A percentile compares a stretch with the other conserved stretches of the same genome.
Evolutionary conservation across 129 eudicot species (phyloP).

Genomic region (Cynara cardunculus): DNA sequence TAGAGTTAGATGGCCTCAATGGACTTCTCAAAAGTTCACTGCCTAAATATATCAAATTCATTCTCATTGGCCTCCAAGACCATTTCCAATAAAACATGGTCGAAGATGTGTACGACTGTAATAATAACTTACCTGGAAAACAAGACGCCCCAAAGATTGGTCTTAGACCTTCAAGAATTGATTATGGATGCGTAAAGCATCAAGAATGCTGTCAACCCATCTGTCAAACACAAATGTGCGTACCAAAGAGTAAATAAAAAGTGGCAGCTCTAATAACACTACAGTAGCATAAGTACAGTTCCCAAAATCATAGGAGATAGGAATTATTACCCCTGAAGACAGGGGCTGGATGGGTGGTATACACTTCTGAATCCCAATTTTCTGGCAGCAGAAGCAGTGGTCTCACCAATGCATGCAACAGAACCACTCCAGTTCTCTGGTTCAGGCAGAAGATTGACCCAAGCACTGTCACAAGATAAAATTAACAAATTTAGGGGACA

Average conservation of each 20-base stretch:
- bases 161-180: conserved; percentile 42
- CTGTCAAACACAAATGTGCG: conserved; percentile 32
- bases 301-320: neutral
- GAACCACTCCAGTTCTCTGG: conserved; percentile 51
- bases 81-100: neutral
- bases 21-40: neutral
- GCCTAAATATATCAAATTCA: neutral
- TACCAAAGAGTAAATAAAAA: neutral
- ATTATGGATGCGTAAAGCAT: conserved; percentile 59
- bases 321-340: conserved; percentile 71
- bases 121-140: conserved; percentile 4
- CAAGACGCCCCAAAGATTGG: conserved; percentile 1
- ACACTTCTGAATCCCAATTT: conserved; percentile 63
- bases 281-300: neutral
- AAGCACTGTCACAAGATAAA: conserved; percentile 48
- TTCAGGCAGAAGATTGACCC: conserved; percentile 65
- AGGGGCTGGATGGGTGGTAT: conserved; percentile 70
- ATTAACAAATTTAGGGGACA: neutral
- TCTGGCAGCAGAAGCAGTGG: conserved; percentile 86
- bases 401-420: conserved; percentile 92
- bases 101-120: neutral
- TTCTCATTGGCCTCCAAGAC: neutral
- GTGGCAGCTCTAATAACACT: neutral
- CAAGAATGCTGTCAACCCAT: conserved; percentile 75
- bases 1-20: neutral